Base-by-base conservation (phyloP, 2,329 filamentous ascomycete species). In the Aspergillus tubingensis region DNA sequence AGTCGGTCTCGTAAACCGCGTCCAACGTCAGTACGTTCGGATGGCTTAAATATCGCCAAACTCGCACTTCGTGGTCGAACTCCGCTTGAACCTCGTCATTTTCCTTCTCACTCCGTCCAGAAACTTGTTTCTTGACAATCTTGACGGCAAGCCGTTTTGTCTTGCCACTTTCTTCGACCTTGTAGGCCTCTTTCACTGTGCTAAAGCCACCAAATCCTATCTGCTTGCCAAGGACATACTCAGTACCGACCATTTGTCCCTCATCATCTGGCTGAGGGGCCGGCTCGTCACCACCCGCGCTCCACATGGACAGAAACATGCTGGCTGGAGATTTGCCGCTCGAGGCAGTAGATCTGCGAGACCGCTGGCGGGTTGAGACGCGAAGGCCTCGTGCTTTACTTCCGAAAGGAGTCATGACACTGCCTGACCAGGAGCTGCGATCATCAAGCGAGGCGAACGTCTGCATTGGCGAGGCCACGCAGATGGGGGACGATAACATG, bases 161-260 rank as follows among this genome's bases (percentile, higher is more conserved):
- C 44, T 82, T 77, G 41, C 82, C 82, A 53, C 80, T 76, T 32
- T 82, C 83, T 54, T 85, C 82, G 49, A 89, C 83, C 57, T 86
- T 88, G 62, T 82, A 86, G 7, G 87, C 86, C 73, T 90, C 87
- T 68, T 88, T 88, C 36, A 90, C 85, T 1, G 85, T 80, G 64
- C 86, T 88, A 72, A 89, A 89, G 3, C 87, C 87, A 25, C 87
- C 87, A 63, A 80, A 85, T 3, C 86, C 87, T 61, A 90, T 86
- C 61, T 86, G 83, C 65, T 87, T 86, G 51, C 87, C 87, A 54
- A 90, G 84, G 32, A 90, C 85, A 71, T 89, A 90, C 63, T 88
- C 85, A 55, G 83, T 82, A 44, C 86, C 87, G 50, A 90, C 84
- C 61, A 87, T 83, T 70, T 89, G 86, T 3, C 87, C 87, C 76